Evolutionary conservation across 1,139 yeast genomes (phyloP), one percentile per base, ranked within the genome.

Genomic region (Kodamaea alishanica): DNA sequence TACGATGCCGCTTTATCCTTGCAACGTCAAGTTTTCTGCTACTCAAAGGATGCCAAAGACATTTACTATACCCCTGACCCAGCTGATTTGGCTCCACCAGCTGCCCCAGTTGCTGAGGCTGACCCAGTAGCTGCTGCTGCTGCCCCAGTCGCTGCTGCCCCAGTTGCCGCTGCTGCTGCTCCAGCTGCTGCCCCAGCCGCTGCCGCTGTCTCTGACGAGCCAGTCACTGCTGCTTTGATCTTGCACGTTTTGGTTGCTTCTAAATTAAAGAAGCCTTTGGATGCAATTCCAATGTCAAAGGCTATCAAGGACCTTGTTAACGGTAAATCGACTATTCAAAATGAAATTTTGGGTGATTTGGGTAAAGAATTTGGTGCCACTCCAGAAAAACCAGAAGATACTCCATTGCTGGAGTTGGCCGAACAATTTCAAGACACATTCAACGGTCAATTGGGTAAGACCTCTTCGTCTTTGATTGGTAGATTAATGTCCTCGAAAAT

Each of bases 381-480:
- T 39, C 98, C 98, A 34, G 98, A 92, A 69, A 92, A 92, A 69
- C 97, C 98, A 47, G 98, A 92, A 70, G 98, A 92, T 59, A 86
- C 96, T 37, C 97, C 98, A 49, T 77, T 92, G 56, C 88, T 81
- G 57, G 98, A 92, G 66, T 79, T 92, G 61, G 97, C 97, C 36
- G 97, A 88, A 59, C 83, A 79, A 57, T 87, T 92, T 79, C 97
- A 92, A 67, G 96, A 87, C 51, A 70, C 90, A 20, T 92, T 88
- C 73, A 61, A 68, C 49, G 98, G 98, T 50, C 77, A 79, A 50
- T 77, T 92, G 52, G 98, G 98, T 62, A 92, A 92, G 67, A 95
- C 92, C 56, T 84, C 97, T 3, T 71, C 89, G 34, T 84, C 96
- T 26, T 76, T 92, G 54, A 75, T 92, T 50, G 87, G 96, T 46